phyloP scores from a whole-genome alignment of 2,329 filamentous ascomycete genomes.

The Penicillium digitatum region DNA sequence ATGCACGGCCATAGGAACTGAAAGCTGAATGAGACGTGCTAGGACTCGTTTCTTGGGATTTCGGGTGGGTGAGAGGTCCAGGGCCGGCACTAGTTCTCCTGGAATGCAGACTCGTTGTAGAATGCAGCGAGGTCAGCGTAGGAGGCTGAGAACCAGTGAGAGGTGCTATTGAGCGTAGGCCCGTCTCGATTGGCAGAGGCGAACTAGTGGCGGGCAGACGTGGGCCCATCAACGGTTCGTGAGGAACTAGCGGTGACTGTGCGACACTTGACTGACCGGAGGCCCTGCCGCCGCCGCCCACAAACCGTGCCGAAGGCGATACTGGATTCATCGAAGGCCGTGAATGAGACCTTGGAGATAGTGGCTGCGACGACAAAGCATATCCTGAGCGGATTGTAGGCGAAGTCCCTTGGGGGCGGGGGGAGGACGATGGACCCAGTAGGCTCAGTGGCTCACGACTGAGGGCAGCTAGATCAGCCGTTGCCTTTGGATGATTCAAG shows the following conservation, averaged over 20 bases:
- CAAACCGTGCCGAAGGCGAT: constrained; percentile 38
- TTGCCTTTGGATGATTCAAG: constrained; percentile 36
- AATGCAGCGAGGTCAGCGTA: constrained; percentile 28
- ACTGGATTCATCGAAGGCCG: constrained; percentile 34
- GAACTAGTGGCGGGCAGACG: constrained; percentile 27
- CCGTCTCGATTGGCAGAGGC: constrained; percentile 26
- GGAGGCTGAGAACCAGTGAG: constrained; percentile 15
- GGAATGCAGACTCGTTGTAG: constrained; percentile 33
- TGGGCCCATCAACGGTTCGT: constrained; percentile 29
- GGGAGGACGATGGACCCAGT: constrained; percentile 21
- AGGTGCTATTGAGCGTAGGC: constrained; percentile 22
- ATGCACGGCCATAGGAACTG: constrained; percentile 30
- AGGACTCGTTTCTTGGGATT: constrained; percentile 36
- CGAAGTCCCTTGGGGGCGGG: constrained; percentile 30
- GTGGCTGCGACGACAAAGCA: constrained; percentile 26
- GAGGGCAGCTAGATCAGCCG: constrained; percentile 11
- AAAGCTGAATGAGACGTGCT: constrained; percentile 34
- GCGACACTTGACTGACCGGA: constrained; percentile 32
- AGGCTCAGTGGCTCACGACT: constrained; percentile 24
- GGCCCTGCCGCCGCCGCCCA: constrained; percentile 25
- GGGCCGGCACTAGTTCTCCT: constrained; percentile 31
- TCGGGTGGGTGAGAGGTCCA: constrained; percentile 27
- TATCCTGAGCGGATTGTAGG: constrained; percentile 26
- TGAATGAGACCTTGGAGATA: constrained; percentile 32
- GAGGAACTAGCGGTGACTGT: constrained; percentile 35